Conservation (phyloP, 768 basidiomycete species). For the Tricholoma terreum region DNA sequence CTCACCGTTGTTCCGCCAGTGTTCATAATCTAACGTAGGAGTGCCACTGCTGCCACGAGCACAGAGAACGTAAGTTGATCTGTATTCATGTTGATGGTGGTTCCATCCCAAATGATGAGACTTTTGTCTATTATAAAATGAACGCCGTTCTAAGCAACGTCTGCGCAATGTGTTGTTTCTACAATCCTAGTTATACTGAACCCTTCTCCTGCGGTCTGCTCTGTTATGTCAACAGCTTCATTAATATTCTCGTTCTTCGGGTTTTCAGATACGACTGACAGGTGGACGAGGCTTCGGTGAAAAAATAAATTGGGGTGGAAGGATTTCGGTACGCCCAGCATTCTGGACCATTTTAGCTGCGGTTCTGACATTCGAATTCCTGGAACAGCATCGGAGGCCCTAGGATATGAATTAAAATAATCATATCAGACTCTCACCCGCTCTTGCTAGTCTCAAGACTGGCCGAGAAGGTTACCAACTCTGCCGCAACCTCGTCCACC, state of each 20-base stretch:
- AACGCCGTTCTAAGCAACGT: slow-evolving; percentile 18
- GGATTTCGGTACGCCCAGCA: background rate
- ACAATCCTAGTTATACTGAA: slow-evolving; percentile 31
- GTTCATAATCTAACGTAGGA: too few species aligned
- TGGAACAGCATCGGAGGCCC: background rate
- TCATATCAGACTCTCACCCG: background rate
- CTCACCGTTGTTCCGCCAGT: too few species aligned
- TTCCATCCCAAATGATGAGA: slow-evolving; percentile 13
- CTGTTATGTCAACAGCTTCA: too few species aligned
- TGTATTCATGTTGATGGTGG: background rate
- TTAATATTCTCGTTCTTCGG: too few species aligned
- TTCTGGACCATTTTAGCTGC: background rate
- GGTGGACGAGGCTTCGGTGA: too few species aligned
- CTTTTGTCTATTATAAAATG: slow-evolving; percentile 13
- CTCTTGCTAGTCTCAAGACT: background rate
- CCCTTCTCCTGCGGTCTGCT: background rate
- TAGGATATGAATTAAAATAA: background rate
- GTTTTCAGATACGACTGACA: too few species aligned
- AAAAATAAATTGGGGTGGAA: too few species aligned
- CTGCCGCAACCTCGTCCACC: slow-evolving; percentile 35
- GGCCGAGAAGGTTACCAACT: slow-evolving; percentile 26
- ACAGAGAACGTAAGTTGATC: background rate
- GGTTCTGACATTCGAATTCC: background rate
- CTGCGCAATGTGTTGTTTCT: slow-evolving; percentile 20
- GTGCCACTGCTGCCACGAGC: too few species aligned